Evolutionary conservation across 345 rosid genomes (phyloP).

Genomic region (Arabidopsis suecica): DNA sequence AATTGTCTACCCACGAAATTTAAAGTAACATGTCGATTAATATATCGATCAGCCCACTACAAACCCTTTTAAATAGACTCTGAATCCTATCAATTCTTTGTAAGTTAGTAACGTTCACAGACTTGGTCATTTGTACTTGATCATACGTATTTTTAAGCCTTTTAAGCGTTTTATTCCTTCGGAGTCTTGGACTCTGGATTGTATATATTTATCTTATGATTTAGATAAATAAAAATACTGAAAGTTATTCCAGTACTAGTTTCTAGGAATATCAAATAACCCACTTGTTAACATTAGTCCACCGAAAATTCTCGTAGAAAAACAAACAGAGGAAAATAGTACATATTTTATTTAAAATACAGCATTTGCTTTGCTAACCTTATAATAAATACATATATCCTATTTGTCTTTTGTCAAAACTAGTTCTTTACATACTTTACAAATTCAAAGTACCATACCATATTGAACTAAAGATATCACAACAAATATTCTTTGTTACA

Average conservation of each 20-base stretch:
- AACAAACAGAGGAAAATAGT: neutral
- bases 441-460: neutral
- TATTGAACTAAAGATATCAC: neutral
- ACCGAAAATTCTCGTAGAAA: slow-evolving; percentile 3
- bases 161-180: slow-evolving; percentile 21
- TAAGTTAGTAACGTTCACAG: slow-evolving; percentile 18
- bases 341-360: neutral
- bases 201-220: neutral
- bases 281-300: slow-evolving; percentile 31
- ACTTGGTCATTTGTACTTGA: slow-evolving; percentile 9
- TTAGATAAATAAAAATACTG: neutral
- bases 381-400: neutral
- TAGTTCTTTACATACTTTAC: neutral
- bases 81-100: neutral
- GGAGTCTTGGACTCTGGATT: slow-evolving; percentile 10
- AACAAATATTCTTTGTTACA: neutral
- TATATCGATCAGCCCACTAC: slow-evolving; percentile 29
- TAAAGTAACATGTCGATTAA: slow-evolving; percentile 20
- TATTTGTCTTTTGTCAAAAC: neutral
- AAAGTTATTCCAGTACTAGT: slow-evolving; percentile 38
- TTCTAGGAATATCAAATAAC: slow-evolving; percentile 25
- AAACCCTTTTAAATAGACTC: slow-evolving; percentile 25
- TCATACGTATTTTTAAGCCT: slow-evolving; percentile 14
- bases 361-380: neutral
- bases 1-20: slow-evolving; percentile 4